Evolutionary conservation across 75 land plant species (phyloP).

Genomic region (Cryptomeria japonica): DNA sequence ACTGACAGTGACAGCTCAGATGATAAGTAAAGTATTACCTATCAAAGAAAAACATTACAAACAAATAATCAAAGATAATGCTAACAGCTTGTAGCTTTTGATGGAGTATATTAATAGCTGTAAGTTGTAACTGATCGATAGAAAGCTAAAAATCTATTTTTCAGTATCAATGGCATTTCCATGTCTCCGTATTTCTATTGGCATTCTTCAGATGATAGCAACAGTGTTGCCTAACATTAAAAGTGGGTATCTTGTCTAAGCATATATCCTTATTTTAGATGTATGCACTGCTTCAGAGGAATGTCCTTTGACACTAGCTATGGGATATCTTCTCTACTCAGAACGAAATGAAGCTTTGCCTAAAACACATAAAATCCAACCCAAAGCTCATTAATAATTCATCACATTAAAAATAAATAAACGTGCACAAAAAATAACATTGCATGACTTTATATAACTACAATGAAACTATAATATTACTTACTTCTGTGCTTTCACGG

Average conservation of each 20-base stretch:
- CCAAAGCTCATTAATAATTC: not conserved
- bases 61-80: not conserved
- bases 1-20: not conserved
- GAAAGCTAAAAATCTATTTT: not conserved
- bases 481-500: constrained; percentile 42
- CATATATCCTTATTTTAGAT: not conserved
- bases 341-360: not conserved
- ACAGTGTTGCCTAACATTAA: not conserved
- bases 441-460: not conserved
- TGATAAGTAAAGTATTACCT: not conserved
- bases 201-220: not conserved
- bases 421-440: not conserved
- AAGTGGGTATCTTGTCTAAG: not conserved
- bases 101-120: not conserved
- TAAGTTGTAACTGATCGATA: not conserved
- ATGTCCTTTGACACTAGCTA: not conserved
- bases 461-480: constrained; percentile 5
- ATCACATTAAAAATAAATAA: not conserved
- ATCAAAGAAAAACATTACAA: not conserved
- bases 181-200: not conserved
- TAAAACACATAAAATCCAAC: not conserved
- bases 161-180: not conserved
- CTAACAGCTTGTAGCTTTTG: not conserved
- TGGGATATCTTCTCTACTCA: not conserved
- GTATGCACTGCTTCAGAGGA: not conserved